Conservation (phyloP, 1,284 basidiomycete species). For the Ceratorhiza oryzae-sativae region DNA sequence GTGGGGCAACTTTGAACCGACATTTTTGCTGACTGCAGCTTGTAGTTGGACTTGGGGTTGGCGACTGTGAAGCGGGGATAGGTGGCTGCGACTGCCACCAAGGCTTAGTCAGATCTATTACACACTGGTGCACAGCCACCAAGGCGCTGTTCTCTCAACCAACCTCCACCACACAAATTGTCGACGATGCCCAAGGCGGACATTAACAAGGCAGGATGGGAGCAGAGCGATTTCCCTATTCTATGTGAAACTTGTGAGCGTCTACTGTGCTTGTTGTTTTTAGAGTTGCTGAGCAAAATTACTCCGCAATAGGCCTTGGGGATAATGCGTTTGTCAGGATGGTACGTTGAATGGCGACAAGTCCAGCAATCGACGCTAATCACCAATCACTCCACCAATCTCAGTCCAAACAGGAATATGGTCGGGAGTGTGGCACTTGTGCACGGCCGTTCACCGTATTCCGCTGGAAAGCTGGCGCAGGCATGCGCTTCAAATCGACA, state of each 20-base stretch:
- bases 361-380: background rate
- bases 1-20: background rate
- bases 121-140: conserved; percentile 17
- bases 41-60: too few species aligned
- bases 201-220: conserved; percentile 91
- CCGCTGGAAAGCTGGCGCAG: conserved; percentile 95
- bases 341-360: conserved; percentile 8
- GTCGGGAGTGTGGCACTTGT: conserved; percentile 94
- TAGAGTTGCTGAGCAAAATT: conserved; percentile 33
- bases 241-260: conserved; percentile 85
- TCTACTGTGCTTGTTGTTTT: conserved; percentile 47
- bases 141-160: conserved; percentile 2
- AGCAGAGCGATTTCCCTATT: conserved; percentile 89
- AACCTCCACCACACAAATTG: conserved; percentile 13
- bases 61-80: too few species aligned
- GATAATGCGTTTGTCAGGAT: conserved; percentile 82
- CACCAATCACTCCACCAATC: background rate
- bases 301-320: conserved; percentile 71
- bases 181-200: conserved; percentile 53
- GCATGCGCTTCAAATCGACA: conserved; percentile 95
- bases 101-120: too few species aligned
- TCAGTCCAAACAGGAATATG: conserved; percentile 95
- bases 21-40: too few species aligned
- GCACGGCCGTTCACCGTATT: conserved; percentile 97
- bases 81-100: background rate